Conservation (phyloP, 108 stramenopile genomes). For the Cyclostephanos invisitatus region DNA sequence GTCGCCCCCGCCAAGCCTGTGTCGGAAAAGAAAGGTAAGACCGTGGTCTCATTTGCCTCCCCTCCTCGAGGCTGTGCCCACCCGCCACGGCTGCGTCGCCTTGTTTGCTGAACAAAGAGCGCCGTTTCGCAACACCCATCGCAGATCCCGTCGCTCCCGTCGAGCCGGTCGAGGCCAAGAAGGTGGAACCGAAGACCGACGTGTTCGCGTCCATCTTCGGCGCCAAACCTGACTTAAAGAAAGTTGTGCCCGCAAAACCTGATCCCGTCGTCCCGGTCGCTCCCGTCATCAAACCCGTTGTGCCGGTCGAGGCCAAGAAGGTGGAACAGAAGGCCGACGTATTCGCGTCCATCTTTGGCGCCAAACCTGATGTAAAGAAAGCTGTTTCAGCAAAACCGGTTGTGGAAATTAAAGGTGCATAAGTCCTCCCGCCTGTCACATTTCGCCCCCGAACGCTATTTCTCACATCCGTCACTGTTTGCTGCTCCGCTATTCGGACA, state of each 20-base stretch:
- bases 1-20: constrained; percentile 13
- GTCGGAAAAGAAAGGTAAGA: constrained; percentile 2
- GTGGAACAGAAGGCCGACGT: not conserved
- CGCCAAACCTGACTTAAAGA: constrained; percentile 13
- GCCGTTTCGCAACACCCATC: not conserved
- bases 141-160: constrained; percentile 17
- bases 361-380: constrained; percentile 16
- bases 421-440: not conserved
- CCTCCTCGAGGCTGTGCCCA: not conserved
- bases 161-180: not conserved
- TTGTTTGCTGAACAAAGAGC: not conserved
- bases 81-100: too few species aligned
- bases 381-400: constrained; percentile 22
- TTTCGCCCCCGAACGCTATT: not conserved
- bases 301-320: not conserved
- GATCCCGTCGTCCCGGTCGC: constrained; percentile 11
- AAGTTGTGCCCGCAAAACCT: constrained; percentile 25
- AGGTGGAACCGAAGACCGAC: not conserved
- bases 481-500: not conserved
- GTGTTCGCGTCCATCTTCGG: constrained; percentile 5
- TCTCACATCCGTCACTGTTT: not conserved
- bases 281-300: constrained; percentile 6
- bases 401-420: not conserved
- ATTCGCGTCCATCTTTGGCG: constrained; percentile 4
- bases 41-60: not conserved